These are phyloP conservation scores for Aristolochia californica DNA, from an alignment of 164 flowering plant genomes.

Conservation along the genomic window DNA sequence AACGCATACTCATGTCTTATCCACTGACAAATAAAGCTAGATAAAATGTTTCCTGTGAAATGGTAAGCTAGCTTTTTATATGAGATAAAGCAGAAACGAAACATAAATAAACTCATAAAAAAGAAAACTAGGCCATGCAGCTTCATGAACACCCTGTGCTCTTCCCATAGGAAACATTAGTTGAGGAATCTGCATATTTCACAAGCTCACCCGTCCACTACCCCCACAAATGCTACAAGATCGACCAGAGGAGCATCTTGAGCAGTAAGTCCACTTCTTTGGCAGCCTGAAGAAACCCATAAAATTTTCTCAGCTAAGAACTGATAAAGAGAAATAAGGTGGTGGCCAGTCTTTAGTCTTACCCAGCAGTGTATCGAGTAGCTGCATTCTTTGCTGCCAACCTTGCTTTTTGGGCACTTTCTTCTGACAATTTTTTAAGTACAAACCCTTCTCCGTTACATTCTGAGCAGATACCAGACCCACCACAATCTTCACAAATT, in stretches of 20 bases:
- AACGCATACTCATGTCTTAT: too few species aligned
- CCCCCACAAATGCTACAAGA: constrained; percentile 76
- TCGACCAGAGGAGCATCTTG: constrained; percentile 77
- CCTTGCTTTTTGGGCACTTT: constrained; percentile 73
- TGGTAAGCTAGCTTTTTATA: too few species aligned
- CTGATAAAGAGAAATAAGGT: background rate
- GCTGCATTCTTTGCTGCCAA: constrained; percentile 64
- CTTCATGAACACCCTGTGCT: too few species aligned
- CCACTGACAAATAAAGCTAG: too few species aligned
- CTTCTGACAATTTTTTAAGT: constrained; percentile 66
- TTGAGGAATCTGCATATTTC: background rate
- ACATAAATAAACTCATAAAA: too few species aligned
- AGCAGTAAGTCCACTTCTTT: constrained; percentile 95
- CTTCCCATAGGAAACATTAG: too few species aligned
- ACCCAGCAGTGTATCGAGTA: constrained; percentile 95
- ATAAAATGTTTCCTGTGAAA: too few species aligned
- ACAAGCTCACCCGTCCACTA: constrained; percentile 35
- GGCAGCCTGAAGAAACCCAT: constrained; percentile 57
- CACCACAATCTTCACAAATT: constrained; percentile 73
- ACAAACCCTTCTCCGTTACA: constrained; percentile 96
- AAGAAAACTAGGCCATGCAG: too few species aligned
- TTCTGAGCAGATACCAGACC: constrained; percentile 86
- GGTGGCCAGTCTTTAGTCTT: constrained; percentile 3
- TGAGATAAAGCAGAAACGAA: too few species aligned
- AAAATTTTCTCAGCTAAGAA: background rate